Base-by-base conservation (phyloP, 495 filamentous ascomycete species). In the Aspergillus panamensis region DNA sequence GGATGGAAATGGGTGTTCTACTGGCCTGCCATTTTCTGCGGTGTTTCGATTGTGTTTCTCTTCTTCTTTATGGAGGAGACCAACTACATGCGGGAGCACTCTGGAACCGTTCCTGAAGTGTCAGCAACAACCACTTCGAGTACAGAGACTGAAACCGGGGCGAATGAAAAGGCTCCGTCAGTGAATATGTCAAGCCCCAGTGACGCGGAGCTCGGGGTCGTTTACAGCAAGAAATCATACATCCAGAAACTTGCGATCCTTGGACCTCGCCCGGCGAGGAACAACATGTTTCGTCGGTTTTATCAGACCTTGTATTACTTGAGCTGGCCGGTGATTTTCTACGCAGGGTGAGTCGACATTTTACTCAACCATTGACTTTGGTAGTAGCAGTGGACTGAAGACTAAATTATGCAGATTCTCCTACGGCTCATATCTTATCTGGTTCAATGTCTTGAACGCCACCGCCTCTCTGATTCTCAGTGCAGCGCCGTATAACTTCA, bases 41-140 rank as follows among this genome's bases (percentile, higher is more conserved):
- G 64, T 1, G 72, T 75, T 20, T 77, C 73, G 1, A 78, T 81
- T 48, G 64, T 83, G 6, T 84, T 87, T 58, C 73, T 86, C 0
- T 85, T 86, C 71, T 83, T 87, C 69, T 84, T 85, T 68, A 83
- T 86, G 80, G 86, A 88, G 68, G 85, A 89, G 66, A 87, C 85
- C 1, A 87, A 85, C 64, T 87, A 82, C 60, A 72, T 77, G 47
- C 81, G 80, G 12, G 55, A 66, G 6, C 44, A 57, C 1, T 43
- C 56, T 17, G 52, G 53, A 35, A 63, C 48, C 6, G 32, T 55
- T 8, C 43, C 63, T 17, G 62, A 56, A 35, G 52, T 61, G 5
- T 50, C 55, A 3, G 5, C 63, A 0, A 57, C 63, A 0, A 57
- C 45, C 0, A 47, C 62, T 2, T 61, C 64, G 5, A 21, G 48